Percentiles rank a stretch among this genome's conserved stretches.
phyloP scores from a whole-genome alignment of 768 basidiomycete genomes.

The Psilocybe subaeruginosa region DNA sequence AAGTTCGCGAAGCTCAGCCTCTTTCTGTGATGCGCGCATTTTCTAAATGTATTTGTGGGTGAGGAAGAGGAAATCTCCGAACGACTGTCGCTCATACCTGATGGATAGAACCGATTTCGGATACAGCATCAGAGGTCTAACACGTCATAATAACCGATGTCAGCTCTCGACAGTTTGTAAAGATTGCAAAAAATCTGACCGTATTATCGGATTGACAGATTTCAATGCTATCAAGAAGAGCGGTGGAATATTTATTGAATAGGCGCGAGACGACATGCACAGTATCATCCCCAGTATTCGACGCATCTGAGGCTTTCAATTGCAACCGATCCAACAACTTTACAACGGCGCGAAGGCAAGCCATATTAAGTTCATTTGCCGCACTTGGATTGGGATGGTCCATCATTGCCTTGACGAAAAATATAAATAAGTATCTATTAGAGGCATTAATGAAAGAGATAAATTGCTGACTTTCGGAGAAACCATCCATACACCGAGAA shows the following conservation, averaged over 20 bases:
- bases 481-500: constrained; percentile 77
- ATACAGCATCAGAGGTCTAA: constrained; percentile 51
- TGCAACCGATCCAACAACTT: constrained; percentile 77
- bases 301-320: constrained; percentile 52
- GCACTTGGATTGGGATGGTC: constrained; percentile 31
- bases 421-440: neutral
- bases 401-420: constrained; percentile 33
- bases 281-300: constrained; percentile 62
- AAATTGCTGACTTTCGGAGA: constrained; percentile 45
- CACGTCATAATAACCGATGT: neutral
- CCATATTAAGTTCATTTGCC: constrained; percentile 74
- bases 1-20: constrained; percentile 70
- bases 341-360: constrained; percentile 74
- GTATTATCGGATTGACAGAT: constrained; percentile 47
- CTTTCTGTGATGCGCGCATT: constrained; percentile 47
- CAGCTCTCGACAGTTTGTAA: neutral
- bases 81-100: constrained; percentile 33
- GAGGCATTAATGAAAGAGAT: constrained; percentile 1
- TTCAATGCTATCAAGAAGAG: constrained; percentile 65
- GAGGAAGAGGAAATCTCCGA: neutral
- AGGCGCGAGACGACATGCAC: constrained; percentile 74
- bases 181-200: constrained; percentile 33
- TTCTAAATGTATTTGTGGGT: constrained; percentile 30
- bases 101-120: constrained; percentile 50
- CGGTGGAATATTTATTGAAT: constrained; percentile 77